These are phyloP conservation scores for Venturia asperata DNA, from an alignment of 2,329 filamentous ascomycete species.

Conservation along the genomic window DNA sequence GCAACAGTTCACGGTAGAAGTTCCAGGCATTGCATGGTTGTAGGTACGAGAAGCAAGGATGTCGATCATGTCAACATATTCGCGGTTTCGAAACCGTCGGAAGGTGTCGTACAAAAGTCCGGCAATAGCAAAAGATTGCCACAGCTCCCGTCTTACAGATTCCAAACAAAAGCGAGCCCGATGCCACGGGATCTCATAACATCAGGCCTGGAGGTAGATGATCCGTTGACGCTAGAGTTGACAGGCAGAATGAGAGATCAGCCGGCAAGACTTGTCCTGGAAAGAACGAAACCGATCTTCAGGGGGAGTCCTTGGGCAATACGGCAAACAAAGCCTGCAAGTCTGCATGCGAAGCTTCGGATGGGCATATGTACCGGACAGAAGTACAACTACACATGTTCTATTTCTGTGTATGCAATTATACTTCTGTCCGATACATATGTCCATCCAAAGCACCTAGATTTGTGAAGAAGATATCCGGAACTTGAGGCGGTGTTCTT, in stretches of 20 bases:
- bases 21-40: not conserved
- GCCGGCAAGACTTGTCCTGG: not conserved
- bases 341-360: not conserved
- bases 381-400: not conserved
- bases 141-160: too few species aligned
- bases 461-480: not conserved
- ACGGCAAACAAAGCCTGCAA: not conserved
- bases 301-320: not conserved
- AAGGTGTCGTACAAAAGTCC: not conserved
- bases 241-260: not conserved
- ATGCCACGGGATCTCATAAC: too few species aligned
- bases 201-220: too few species aligned
- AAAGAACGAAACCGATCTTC: not conserved
- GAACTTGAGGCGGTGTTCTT: not conserved
- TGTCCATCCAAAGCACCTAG: not conserved
- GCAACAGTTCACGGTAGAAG: not conserved
- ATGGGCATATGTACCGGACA: not conserved
- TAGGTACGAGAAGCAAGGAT: not conserved
- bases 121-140: not conserved
- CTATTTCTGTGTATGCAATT: too few species aligned
- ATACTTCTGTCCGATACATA: too few species aligned
- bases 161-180: too few species aligned
- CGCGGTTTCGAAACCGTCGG: not conserved
- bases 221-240: not conserved
- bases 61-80: not conserved